phyloP scores from a whole-genome alignment of 257 asterid genomes.

The Nicotiana tomentosiformis region DNA sequence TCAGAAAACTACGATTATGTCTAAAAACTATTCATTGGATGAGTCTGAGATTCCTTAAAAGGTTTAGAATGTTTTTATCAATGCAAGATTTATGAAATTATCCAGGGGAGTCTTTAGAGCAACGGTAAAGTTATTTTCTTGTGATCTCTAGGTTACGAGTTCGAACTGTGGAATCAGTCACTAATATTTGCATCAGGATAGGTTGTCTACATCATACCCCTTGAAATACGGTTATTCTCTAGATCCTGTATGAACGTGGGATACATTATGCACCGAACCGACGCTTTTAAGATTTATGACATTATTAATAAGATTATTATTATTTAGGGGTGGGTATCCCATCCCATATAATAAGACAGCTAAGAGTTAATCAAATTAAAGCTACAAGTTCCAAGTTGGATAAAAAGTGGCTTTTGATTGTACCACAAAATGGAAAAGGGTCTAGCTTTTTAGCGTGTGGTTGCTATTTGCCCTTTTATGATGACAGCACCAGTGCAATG shows the following conservation, averaged over 20 bases:
- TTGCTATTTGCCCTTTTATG: constrained; percentile 30
- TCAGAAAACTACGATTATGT: neutral
- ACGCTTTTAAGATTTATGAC: neutral
- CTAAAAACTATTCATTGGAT: neutral
- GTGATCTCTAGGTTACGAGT: no score
- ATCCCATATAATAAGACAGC: constrained; percentile 13
- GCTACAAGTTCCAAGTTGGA: neutral
- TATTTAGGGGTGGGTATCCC: no score
- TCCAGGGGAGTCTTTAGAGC: no score
- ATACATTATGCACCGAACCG: no score
- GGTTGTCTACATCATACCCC: no score
- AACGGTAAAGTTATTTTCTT: no score
- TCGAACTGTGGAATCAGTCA: no score
- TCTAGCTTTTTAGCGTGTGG: constrained; percentile 31
- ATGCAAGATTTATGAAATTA: no score
- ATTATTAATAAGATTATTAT: neutral
- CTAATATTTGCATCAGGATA: no score
- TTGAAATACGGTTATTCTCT: rapidly evolving
- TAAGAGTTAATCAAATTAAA: neutral
- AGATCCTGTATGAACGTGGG: no score
- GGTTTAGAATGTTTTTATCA: neutral
- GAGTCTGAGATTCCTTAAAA: neutral
- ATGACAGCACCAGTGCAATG: constrained; percentile 12
- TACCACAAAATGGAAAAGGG: neutral
- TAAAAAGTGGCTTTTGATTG: constrained; percentile 23